These are phyloP conservation scores for Pinus albicaulis DNA, from an alignment of 75 land plant genomes.

Conservation along the genomic window DNA sequence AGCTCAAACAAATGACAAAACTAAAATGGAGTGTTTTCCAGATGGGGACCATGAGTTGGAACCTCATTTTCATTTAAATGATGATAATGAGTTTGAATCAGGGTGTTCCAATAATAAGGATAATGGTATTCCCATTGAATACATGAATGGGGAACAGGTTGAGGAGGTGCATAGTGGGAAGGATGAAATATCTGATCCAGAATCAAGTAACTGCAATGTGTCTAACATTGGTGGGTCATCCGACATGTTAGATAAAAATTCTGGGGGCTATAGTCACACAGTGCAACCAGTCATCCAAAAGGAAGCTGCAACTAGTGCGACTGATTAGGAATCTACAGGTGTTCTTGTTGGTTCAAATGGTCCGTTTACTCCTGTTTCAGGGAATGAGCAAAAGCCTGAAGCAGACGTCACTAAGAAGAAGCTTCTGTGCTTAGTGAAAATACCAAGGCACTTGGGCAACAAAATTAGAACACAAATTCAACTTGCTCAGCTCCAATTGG, in stretches of 20 bases:
- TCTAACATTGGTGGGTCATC: too few species aligned
- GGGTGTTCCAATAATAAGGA: too few species aligned
- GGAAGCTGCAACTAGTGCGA: not conserved
- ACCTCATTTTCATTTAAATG: not conserved
- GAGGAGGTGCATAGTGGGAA: too few species aligned
- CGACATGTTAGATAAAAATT: not conserved
- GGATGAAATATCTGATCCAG: too few species aligned
- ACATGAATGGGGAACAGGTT: too few species aligned
- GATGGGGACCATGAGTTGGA: not conserved
- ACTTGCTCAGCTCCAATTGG: too few species aligned
- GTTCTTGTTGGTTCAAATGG: not conserved
- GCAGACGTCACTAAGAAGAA: conserved; percentile 11
- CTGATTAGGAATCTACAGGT: not conserved
- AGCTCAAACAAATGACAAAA: too few species aligned
- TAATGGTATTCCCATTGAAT: too few species aligned
- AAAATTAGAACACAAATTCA: too few species aligned
- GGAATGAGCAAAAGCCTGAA: conserved; percentile 3
- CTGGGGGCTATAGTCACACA: not conserved
- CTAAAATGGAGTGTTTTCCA: not conserved
- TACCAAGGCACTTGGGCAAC: too few species aligned
- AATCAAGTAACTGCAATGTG: too few species aligned
- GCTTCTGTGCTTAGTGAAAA: conserved; percentile 38
- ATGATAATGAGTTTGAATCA: not conserved
- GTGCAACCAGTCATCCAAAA: not conserved
- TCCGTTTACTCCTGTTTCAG: not conserved